Base-by-base conservation (phyloP, 768 basidiomycete species). In the Strobilomyces confusus region DNA sequence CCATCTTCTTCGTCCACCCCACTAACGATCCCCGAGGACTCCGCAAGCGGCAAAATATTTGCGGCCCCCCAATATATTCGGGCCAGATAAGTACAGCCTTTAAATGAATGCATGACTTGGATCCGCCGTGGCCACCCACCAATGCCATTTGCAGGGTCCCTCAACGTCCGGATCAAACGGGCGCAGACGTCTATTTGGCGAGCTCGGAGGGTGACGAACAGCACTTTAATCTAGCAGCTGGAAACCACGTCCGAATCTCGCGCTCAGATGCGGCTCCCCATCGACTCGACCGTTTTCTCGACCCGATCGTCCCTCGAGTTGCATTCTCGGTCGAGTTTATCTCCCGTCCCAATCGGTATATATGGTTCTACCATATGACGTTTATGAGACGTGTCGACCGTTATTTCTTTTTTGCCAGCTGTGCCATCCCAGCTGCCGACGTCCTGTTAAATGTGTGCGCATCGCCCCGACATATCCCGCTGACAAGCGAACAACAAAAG, bases 21-120 rank as follows among this genome's bases (percentile, higher is more conserved):
- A 37, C 52, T n/a, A 44, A 48, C 49, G 34, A 49, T 44, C 17
- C 52, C 60, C 63, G 63, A 59, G 57, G 61, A 60, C 55, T 32
- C 47, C 63, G 52, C 36, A 65, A 46, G 17, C 22, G 48, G 51
- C 9, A 52, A 47, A 36, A 34, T 20, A 23, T 43, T 26, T 51
- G 44, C 47, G 25, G 15, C 26, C 40, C 22, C 38, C 48, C 48
- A 32, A 23, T 8, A 57, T 57, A n/a, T 41, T 7, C 29, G 29
- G 7, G 20, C 32, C 8, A 29, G 14, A 7, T 26, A 29, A 9
- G 44, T 55, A 62, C 37, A 46, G 43, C 59, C 50, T 54, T 33
- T 32, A 5, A 32, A 30, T 45, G 59, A 60, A 57, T 33, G 20
- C 4, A 43, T 13, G 32, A 29, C 14, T 14, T 54, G 49, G 61